Percentiles rank a stretch among this genome's conserved stretches.
Evolutionary conservation across 768 basidiomycete species (phyloP).

Genomic region (Lyophyllum decastes): DNA sequence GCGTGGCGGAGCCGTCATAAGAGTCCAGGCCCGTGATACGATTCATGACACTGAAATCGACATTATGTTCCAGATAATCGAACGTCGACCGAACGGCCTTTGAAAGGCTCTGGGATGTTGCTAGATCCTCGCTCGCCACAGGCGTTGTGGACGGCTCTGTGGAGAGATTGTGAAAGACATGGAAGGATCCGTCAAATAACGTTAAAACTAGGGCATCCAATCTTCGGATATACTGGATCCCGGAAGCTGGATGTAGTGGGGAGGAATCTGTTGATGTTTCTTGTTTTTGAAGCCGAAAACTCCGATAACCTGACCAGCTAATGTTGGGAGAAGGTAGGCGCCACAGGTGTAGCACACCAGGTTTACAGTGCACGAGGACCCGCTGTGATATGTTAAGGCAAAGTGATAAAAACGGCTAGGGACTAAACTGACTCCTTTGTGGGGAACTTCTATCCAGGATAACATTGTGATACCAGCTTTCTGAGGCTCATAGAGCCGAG

Average conservation of each 20-base stretch:
- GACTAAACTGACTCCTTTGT: constrained; percentile 36
- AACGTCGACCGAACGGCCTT: constrained; percentile 52
- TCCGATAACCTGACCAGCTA: constrained; percentile 52
- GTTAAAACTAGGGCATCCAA: constrained; percentile 58
- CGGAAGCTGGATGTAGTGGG: constrained; percentile 57
- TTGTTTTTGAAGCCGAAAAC: constrained; percentile 46
- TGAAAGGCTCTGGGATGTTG: constrained; percentile 49
- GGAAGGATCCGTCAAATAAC: constrained; percentile 72
- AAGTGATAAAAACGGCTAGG: background rate
- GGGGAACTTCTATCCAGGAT: constrained; percentile 50
- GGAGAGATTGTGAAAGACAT: constrained; percentile 56
- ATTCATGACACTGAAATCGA: constrained; percentile 53
- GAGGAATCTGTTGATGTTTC: constrained; percentile 60
- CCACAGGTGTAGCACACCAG: constrained; percentile 65
- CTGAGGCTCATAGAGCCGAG: constrained; percentile 36
- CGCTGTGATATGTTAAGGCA: constrained; percentile 33
- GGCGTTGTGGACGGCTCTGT: constrained; percentile 43
- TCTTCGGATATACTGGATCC: constrained; percentile 51
- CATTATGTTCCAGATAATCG: constrained; percentile 41
- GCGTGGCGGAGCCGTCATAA: constrained; percentile 55
- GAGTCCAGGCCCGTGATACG: constrained; percentile 58
- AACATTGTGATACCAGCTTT: constrained; percentile 51
- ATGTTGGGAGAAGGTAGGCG: constrained; percentile 30
- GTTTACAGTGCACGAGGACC: constrained; percentile 59
- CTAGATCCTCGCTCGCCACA: constrained; percentile 17